Base-by-base conservation (phyloP, 371 early-diverging fungal species). In the Choanephora cucurbitarum region DNA sequence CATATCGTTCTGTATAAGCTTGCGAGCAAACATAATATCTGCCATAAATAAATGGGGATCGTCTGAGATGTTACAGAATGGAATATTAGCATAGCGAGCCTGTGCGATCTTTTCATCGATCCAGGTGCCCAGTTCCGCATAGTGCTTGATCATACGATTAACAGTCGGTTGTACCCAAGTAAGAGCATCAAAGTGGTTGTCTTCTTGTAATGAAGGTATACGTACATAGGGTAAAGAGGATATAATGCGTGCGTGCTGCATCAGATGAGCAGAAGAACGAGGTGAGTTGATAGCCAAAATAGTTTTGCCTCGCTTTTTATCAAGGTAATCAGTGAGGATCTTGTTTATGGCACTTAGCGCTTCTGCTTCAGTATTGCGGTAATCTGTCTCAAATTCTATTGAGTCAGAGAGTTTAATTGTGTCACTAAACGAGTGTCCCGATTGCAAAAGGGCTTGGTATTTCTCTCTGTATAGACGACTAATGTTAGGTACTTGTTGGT, bases 11-110 rank as follows among this genome's bases (percentile, higher is more conserved):
- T 81, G 66, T 14, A 77, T 67, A 54, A 98, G 69, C 15, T 83
- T 77, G 37, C 97, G 80, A 0, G 96, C 94, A 65, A 92, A 88
- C 22, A 86, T 73, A 3, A 97, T 59, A 69, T 98, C 99, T 0
- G 91, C 75, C 44, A 93, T 68, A 49, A 91, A 92, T 17, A 91
- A 51, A 18, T 85, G 68, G 5, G 90, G 82, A 62, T 98, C 95
- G 28, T 82, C 74, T 0, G 83, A 88, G 45, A 98, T 80, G 61
- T 98, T 97, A 62, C 96, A 90, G 23, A 97, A 60, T 1, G 99
- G 99, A 2, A 96, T 77, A 63, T 94, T 87, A 0, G 93, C 82
- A 64, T 92, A 95, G 37, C 91, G 81, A 4, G 96, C 79, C 45
- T 93, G 81, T 0, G 80, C 80, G 13, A 94, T 64, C 37, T 88